Evolutionary conservation across 768 basidiomycete species (phyloP).

Genomic region (Termitomyces sp.): DNA sequence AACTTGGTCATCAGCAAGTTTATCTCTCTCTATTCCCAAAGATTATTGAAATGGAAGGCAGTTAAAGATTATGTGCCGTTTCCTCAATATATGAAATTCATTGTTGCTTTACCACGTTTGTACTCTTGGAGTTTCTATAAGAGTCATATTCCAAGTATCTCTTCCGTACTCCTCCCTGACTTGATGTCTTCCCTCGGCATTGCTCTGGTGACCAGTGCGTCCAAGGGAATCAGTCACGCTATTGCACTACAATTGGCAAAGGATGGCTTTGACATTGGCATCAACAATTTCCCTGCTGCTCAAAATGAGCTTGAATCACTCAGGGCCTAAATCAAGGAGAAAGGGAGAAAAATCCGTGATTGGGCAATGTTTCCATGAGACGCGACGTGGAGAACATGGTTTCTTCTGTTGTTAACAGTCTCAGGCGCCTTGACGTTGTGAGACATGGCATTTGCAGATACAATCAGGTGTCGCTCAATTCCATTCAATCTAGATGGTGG

Average conservation of each 20-base stretch:
- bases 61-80: not conserved
- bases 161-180: not conserved
- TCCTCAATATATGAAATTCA: too few species aligned
- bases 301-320: slow-evolving; percentile 1
- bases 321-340: slow-evolving; percentile 7
- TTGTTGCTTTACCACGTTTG: too few species aligned
- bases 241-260: slow-evolving; percentile 35
- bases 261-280: slow-evolving; percentile 9
- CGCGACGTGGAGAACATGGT: slow-evolving; percentile 31
- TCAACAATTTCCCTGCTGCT: slow-evolving; percentile 26
- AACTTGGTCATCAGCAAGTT: not conserved
- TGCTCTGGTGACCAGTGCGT: slow-evolving; percentile 17
- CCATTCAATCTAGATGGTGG: slow-evolving; percentile 25
- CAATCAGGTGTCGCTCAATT: not conserved
- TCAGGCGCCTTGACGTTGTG: not conserved
- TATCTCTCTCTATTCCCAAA: not conserved
- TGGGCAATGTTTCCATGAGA: slow-evolving; percentile 20
- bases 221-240: slow-evolving; percentile 37
- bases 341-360: slow-evolving; percentile 7
- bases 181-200: slow-evolving; percentile 22
- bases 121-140: not conserved
- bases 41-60: not conserved
- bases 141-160: not conserved
- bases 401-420: not conserved
- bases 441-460: not conserved